Base-by-base conservation (phyloP, 2,329 filamentous ascomycete species). In the Aspergillus sp. region DNA sequence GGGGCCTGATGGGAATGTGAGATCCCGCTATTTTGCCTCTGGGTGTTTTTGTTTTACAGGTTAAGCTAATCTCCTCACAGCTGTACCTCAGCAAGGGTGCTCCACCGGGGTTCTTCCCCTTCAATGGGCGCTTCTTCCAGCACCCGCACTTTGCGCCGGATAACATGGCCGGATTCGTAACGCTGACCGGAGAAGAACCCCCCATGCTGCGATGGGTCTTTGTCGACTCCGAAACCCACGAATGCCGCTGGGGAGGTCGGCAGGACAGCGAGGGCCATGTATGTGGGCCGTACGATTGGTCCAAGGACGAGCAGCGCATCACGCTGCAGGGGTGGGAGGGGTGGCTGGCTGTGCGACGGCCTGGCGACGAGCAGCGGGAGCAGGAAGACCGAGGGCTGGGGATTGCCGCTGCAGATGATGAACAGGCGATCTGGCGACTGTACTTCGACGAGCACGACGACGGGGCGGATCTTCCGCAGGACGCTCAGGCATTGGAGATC, bases 391-490 rank as follows among this genome's bases (percentile, higher is more conserved):
- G 30, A 8, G 36, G 40, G 28, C 27, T 44, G 10, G 43, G 35
- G 26, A 37, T 40, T 14, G 38, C 26, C 19, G n/a, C n/a, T n/a
- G n/a, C n/a, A n/a, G n/a, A n/a, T n/a, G 34, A 35, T 19, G 41
- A 35, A n/a, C 35, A 34, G 8, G 47, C 36, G 14, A 25, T 43
- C 11, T 51, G 47, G 48, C 37, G 45, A 13, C 29, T 51, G 34
- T 49, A 46, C 30, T 51, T 51, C 19, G 47, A 50, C 30, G 39
- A 37, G 14, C 35, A 50, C 28, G 48, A 51, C 30, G 29, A 49
- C 27, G 48, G 47, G 10, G 48, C 46, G 13, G 39, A 41, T 33
- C 37, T 49, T 16, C 39, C 39, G 10, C 35, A 34, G 5, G 47
- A 42, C 2, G 33, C 42, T 11, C 39, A 44, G 29, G 43, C 42